Evolutionary conservation across 2,329 filamentous ascomycete species (phyloP), one percentile per base, ranked within the genome.

Genomic region (Fusarium cicatricum): DNA sequence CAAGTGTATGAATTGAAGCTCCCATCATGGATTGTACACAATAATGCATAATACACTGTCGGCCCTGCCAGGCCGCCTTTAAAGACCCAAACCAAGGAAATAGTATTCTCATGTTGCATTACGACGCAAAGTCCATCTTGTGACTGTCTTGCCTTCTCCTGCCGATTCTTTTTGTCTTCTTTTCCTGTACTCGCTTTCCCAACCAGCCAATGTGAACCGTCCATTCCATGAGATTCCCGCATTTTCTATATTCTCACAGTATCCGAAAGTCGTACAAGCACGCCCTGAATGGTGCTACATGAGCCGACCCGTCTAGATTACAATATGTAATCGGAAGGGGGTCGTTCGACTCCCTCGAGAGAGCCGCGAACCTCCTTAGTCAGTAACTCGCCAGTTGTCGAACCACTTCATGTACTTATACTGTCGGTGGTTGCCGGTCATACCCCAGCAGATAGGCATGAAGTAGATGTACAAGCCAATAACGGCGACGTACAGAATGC

Each of bases 351-450:
- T 44, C 40, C n/a, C 14, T 32, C 46, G 16, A 38, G 37, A 41
- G 28, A 47, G 31, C 43, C 28, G 31, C 37, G 17, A 11, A 46
- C 36, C 21, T 17, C 26, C 46, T 72, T 72, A 76, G 56, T 95
- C 91, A 38, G 88, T 86, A 69, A 97, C 90, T 71, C 86, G 89
- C 94, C 94, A 99, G 64, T 79, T 86, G 64, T 88, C 85, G 67
- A 97, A 90, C 95, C 95, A 99, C 81, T 92, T 96, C 79, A 99
- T 82, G 79, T 98, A 93, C 68, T 81, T 84, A 85, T 94, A 99
- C 73, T 98, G 80, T 75, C 85, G 84, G 78, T 91, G 92, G 57
- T 85, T 79, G 12, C 95, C 95, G 53, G 88, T 87, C 91, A 99
- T 99, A 58, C 95, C 95, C 82, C 96, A 99, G 75, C 91, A 95